A percentile compares a stretch with the other conserved stretches of the same genome.
Evolutionary conservation across 306 rosid genomes (phyloP).

Genomic region (Datisca glomerata): DNA sequence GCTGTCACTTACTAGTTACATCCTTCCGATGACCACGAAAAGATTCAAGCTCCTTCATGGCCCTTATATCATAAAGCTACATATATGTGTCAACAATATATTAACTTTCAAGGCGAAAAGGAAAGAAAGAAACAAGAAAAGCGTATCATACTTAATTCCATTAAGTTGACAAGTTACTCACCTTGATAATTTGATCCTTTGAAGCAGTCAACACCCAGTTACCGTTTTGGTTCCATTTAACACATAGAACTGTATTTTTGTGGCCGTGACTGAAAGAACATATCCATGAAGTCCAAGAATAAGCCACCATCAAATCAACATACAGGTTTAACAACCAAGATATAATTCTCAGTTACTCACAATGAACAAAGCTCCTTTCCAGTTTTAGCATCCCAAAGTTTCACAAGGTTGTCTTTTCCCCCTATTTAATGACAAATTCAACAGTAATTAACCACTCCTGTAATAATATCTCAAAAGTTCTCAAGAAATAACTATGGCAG

Average conservation of each 20-base stretch:
- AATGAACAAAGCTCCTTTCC: constrained; percentile 89
- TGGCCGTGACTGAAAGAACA: constrained; percentile 87
- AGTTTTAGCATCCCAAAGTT: constrained; percentile 93
- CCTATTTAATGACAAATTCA: constrained; percentile 34
- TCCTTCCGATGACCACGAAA: constrained; percentile 97
- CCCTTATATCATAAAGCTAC: constrained; percentile 93
- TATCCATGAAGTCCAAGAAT: constrained; percentile 10
- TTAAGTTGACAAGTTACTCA: constrained; percentile 10
- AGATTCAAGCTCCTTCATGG: constrained; percentile 98
- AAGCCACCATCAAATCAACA: constrained; percentile 9
- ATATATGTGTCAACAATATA: constrained; percentile 10
- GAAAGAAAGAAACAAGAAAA: background rate
- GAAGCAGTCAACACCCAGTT: constrained; percentile 87
- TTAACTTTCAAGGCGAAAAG: constrained; percentile 5
- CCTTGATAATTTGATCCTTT: constrained; percentile 90
- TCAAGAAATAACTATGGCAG: constrained; percentile 18
- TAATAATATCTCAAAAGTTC: constrained; percentile 2
- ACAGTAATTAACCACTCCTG: constrained; percentile 9
- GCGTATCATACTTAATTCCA: constrained; percentile 5
- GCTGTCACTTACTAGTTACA: constrained; percentile 60
- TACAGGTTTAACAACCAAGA: constrained; percentile 10
- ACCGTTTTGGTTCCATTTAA: constrained; percentile 92
- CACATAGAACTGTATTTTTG: constrained; percentile 76
- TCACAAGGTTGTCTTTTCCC: constrained; percentile 93
- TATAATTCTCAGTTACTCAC: constrained; percentile 60